Evolutionary conservation across 192 early-diverging fungal genomes (phyloP).

Genomic region (Gaertneriomyces sp.): DNA sequence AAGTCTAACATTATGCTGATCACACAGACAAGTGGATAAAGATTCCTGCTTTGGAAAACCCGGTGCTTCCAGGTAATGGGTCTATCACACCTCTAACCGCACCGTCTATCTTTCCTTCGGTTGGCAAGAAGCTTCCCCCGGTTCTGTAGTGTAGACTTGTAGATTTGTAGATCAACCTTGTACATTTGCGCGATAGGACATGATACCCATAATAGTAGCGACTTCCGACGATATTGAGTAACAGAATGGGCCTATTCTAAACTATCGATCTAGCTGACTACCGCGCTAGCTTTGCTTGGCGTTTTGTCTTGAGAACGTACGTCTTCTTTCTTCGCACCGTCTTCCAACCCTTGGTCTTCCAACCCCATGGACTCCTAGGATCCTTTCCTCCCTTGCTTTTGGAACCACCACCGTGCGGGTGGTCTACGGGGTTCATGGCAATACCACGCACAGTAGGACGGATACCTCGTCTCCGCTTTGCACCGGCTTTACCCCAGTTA

Average conservation of each 20-base stretch:
- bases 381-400: constrained; percentile 89
- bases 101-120: no score
- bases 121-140: background rate
- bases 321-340: constrained; percentile 38
- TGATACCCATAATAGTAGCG: no score
- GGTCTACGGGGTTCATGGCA: constrained; percentile 90
- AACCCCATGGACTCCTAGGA: constrained; percentile 86
- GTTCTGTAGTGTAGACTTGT: background rate
- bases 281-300: constrained; percentile 36
- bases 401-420: constrained; percentile 97
- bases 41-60: constrained; percentile 9
- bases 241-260: no score
- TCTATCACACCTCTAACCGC: no score
- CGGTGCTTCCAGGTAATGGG: background rate
- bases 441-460: constrained; percentile 93
- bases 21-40: constrained; percentile 29
- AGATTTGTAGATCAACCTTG: no score
- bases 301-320: constrained; percentile 42
- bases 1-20: background rate
- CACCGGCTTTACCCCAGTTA: constrained; percentile 87
- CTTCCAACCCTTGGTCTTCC: constrained; percentile 72
- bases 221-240: no score
- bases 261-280: background rate
- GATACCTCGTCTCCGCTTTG: constrained; percentile 73
- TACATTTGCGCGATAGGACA: no score